A percentile compares a stretch with the other conserved stretches of the same genome.
Conservation (phyloP, 306 rosid genomes). For the Spatholobus suberectus region DNA sequence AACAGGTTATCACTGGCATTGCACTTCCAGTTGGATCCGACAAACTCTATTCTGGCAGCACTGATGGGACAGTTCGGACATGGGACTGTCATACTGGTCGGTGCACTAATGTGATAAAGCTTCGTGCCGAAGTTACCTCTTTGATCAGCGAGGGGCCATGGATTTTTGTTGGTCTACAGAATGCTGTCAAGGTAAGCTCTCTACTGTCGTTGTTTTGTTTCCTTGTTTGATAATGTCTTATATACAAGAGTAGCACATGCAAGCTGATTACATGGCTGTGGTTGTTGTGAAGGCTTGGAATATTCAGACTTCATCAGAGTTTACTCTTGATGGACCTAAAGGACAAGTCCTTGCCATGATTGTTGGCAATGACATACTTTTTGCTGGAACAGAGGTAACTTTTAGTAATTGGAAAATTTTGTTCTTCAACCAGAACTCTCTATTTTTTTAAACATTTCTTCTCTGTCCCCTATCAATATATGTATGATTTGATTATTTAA, state of each 20-base stretch:
- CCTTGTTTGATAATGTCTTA: neutral
- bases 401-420: too few species aligned
- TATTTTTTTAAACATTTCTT: too few species aligned
- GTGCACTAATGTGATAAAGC: conserved; percentile 37
- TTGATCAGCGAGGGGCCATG: conserved; percentile 54
- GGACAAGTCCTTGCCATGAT: too few species aligned
- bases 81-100: conserved; percentile 62
- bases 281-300: conserved; percentile 58
- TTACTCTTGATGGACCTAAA: too few species aligned
- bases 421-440: too few species aligned
- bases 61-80: conserved; percentile 47
- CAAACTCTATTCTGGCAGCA: conserved; percentile 57
- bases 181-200: conserved; percentile 51
- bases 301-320: conserved; percentile 33
- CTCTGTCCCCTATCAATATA: too few species aligned
- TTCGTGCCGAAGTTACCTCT: conserved; percentile 48
- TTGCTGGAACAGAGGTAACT: conserved; percentile 55
- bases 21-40: conserved; percentile 45
- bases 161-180: too few species aligned
- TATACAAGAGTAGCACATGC: neutral
- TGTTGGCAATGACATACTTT: conserved; percentile 45
- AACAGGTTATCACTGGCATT: conserved; percentile 53
- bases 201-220: neutral
- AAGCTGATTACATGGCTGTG: conserved; percentile 5
- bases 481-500: neutral